phyloP scores from a whole-genome alignment of 1,139 yeast genomes.

The Suhomyces chickasaworum region DNA sequence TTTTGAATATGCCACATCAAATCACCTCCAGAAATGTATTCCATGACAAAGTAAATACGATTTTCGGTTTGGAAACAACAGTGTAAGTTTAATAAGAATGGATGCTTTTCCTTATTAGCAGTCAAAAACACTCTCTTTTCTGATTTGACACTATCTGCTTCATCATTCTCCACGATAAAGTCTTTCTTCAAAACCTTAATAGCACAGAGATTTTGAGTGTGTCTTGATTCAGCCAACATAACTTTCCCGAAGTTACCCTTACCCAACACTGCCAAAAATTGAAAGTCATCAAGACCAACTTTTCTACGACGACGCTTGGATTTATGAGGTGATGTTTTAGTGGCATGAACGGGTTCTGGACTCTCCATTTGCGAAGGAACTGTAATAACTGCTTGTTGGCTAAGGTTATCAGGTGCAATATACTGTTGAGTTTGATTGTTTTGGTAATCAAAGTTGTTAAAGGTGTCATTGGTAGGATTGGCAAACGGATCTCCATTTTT shows the following conservation, averaged over 20 bases:
- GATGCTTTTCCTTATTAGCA: slow-evolving; percentile 89
- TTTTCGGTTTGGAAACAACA: slow-evolving; percentile 98
- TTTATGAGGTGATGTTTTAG: slow-evolving; percentile 25
- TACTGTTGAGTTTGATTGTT: slow-evolving; percentile 23
- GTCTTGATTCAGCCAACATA: slow-evolving; percentile 91
- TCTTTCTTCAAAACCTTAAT: slow-evolving; percentile 95
- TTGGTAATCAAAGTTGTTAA: slow-evolving; percentile 37
- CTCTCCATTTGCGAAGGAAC: not conserved
- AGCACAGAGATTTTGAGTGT: slow-evolving; percentile 78
- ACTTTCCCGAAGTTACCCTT: slow-evolving; percentile 98
- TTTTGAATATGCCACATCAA: slow-evolving; percentile 99
- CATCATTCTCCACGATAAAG: slow-evolving; percentile 91
- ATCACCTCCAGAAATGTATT: slow-evolving; percentile 96
- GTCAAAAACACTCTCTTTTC: slow-evolving; percentile 90
- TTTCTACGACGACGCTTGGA: slow-evolving; percentile 54
- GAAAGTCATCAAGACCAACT: slow-evolving; percentile 93
- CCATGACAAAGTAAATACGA: slow-evolving; percentile 97
- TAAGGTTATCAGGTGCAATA: slow-evolving; percentile 20
- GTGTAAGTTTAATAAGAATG: slow-evolving; percentile 85
- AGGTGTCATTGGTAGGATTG: slow-evolving; percentile 18
- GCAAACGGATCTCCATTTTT: slow-evolving; percentile 9
- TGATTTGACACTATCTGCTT: slow-evolving; percentile 90
- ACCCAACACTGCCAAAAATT: slow-evolving; percentile 90
- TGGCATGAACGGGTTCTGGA: slow-evolving; percentile 3
- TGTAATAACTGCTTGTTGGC: not conserved